Conservation (phyloP, 1,284 basidiomycete species). For the Porodaedalea pini region DNA sequence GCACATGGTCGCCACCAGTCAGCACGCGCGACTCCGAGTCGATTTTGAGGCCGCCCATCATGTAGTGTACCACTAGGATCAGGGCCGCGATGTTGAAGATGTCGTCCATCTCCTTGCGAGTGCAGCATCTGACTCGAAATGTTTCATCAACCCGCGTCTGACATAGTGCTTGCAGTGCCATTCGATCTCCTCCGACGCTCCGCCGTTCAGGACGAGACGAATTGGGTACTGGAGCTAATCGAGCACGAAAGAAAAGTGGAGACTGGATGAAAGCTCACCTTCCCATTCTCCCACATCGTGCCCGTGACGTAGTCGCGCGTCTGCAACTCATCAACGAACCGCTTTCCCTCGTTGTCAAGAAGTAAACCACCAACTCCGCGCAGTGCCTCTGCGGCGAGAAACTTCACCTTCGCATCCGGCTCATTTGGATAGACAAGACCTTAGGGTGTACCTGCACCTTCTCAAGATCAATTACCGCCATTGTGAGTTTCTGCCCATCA, state of each 20-base stretch:
- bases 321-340: constrained; percentile 96
- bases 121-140: constrained; percentile 81
- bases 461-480: constrained; percentile 89
- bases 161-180: constrained; percentile 99
- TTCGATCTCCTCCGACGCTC: constrained; percentile 91
- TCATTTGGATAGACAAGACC: constrained; percentile 97
- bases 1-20: constrained; percentile 53
- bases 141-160: constrained; percentile 96
- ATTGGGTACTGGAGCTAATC: constrained; percentile 68
- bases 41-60: constrained; percentile 98
- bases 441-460: constrained; percentile 99
- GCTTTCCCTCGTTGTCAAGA: constrained; percentile 86
- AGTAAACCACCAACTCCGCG: constrained; percentile 95
- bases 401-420: constrained; percentile 92
- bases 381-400: constrained; percentile 95
- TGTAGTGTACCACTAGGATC: constrained; percentile 94
- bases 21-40: constrained; percentile 84
- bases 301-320: constrained; percentile 94
- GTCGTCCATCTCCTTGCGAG: constrained; percentile 89
- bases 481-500: constrained; percentile 91
- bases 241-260: background rate
- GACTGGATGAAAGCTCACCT: constrained; percentile 44
- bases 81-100: constrained; percentile 91
- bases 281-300: constrained; percentile 94
- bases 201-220: constrained; percentile 87